Conservation (phyloP, 2,329 filamentous ascomycete genomes). For the Fusarium verticillioides region DNA sequence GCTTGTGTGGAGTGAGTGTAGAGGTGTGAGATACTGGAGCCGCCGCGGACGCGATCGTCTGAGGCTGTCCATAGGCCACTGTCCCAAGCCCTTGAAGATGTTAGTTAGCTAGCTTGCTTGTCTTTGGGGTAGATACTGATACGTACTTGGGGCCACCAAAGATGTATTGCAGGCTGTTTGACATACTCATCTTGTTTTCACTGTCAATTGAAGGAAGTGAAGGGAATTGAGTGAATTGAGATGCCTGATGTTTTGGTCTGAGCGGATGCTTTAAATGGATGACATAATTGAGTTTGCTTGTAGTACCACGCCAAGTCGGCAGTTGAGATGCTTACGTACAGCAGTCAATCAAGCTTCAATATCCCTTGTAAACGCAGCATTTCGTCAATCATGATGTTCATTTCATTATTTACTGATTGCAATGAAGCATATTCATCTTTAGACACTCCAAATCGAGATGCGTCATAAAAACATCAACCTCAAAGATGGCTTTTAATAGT, state of each 20-base stretch:
- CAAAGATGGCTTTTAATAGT: background rate
- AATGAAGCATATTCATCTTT: background rate
- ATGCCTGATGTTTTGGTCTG: background rate
- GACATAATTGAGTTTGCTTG: constrained; percentile 21
- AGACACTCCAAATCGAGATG: background rate
- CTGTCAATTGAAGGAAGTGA: background rate
- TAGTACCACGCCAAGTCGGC: constrained; percentile 10
- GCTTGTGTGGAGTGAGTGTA: constrained; percentile 54
- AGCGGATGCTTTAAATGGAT: constrained; percentile 11
- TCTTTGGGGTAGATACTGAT: background rate
- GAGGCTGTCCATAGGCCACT: constrained; percentile 72
- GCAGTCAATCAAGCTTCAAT: constrained; percentile 1
- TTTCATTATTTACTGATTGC: background rate
- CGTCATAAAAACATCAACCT: background rate
- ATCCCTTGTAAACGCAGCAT: background rate
- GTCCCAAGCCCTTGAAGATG: constrained; percentile 61
- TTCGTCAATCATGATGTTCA: background rate
- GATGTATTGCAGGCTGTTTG: constrained; percentile 47
- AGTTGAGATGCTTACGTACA: constrained; percentile 30
- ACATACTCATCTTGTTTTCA: constrained; percentile 19
- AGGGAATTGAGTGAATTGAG: background rate
- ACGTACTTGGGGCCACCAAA: constrained; percentile 55
- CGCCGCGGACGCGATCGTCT: constrained; percentile 83
- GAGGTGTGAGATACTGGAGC: constrained; percentile 69
- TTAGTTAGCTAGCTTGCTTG: constrained; percentile 3